A percentile compares a stretch with the other conserved stretches of the same genome.
Evolutionary conservation across 345 rosid species (phyloP).

Genomic region (Dipteronia dyeriana): DNA sequence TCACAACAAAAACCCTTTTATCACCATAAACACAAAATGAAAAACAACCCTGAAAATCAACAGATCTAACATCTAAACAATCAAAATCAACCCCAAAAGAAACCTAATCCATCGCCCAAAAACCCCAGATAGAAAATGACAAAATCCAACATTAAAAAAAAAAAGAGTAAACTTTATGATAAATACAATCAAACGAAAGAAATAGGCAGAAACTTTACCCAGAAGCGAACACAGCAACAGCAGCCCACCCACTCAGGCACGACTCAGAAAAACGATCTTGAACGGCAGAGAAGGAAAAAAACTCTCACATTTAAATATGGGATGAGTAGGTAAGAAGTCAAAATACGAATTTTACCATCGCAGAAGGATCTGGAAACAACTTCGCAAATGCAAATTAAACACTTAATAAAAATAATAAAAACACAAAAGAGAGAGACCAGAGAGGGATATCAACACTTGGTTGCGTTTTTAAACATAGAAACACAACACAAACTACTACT

Average conservation of each 20-base stretch:
- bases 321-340: neutral
- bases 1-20: conserved; percentile 8
- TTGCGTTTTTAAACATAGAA: neutral
- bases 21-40: neutral
- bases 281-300: neutral
- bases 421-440: too few species aligned
- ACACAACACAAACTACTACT: neutral
- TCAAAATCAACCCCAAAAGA: neutral
- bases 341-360: neutral
- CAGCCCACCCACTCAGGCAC: neutral
- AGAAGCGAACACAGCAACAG: conserved; percentile 7
- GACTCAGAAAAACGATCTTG: neutral
- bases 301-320: neutral
- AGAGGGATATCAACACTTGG: neutral
- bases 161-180: too few species aligned
- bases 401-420: too few species aligned
- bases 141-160: neutral
- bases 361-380: conserved; percentile 28
- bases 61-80: neutral
- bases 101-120: neutral
- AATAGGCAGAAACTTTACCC: neutral
- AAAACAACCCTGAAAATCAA: conserved; percentile 1
- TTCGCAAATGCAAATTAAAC: too few species aligned
- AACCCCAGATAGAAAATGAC: neutral
- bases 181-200: neutral